phyloP scores from a whole-genome alignment of 176 grass and related monocot genomes.

The Miscanthus lutarioriparius region DNA sequence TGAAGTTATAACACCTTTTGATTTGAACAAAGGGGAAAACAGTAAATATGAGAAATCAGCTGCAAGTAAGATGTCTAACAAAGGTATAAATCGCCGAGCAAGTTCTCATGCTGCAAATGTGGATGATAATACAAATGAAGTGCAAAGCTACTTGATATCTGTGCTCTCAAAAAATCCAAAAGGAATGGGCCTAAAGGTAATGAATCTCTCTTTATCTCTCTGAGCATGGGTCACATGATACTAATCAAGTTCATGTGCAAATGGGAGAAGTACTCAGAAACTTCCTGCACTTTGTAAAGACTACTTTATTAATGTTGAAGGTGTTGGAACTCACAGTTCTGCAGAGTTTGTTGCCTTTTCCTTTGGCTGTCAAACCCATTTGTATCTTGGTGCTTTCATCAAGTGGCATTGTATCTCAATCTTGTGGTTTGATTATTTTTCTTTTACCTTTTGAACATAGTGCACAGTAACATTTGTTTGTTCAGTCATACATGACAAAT shows the following conservation, averaged over 20 bases:
- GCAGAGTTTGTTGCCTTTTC: background rate
- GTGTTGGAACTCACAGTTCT: background rate
- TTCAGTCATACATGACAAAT: background rate
- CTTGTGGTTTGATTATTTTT: background rate
- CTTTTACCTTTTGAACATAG: constrained; percentile 4
- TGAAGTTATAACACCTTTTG: constrained; percentile 61
- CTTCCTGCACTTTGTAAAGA: background rate
- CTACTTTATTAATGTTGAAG: background rate
- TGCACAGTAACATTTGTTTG: background rate
- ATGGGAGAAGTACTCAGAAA: background rate
- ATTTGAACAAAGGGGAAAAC: constrained; percentile 63
- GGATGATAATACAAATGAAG: constrained; percentile 58
- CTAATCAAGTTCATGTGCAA: background rate
- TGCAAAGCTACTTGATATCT: constrained; percentile 65
- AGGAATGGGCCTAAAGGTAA: constrained; percentile 91
- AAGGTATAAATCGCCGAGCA: constrained; percentile 44
- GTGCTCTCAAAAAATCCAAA: constrained; percentile 78
- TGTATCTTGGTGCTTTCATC: constrained; percentile 26
- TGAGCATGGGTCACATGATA: background rate
- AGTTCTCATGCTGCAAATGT: constrained; percentile 41
- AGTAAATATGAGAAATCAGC: constrained; percentile 64
- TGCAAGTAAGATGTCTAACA: constrained; percentile 39
- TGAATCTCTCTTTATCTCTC: background rate
- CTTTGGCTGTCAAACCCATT: background rate
- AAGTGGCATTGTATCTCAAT: constrained; percentile 21